Percentiles rank a stretch among this genome's conserved stretches.
Evolutionary conservation across 129 eudicot species (phyloP).

Genomic region (Heracleum sosnowskyi): DNA sequence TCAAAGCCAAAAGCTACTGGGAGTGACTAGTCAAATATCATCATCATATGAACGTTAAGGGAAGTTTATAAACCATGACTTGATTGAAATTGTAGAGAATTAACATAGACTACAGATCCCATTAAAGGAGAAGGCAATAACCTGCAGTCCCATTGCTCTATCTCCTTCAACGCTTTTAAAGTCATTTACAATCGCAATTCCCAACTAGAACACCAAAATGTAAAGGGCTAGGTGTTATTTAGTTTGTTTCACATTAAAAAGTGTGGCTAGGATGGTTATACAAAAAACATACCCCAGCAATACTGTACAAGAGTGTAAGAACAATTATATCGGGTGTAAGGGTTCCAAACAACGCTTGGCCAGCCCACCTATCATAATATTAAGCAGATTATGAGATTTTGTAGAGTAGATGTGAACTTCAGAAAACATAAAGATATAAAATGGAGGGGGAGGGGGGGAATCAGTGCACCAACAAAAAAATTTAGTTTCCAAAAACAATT

Average conservation of each 20-base stretch:
- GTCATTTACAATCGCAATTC: constrained; percentile 93
- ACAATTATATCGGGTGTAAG: constrained; percentile 80
- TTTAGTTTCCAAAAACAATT: background rate
- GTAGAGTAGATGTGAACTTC: background rate
- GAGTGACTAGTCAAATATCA: constrained; percentile 58
- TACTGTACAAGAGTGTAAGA: constrained; percentile 86
- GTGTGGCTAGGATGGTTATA: background rate
- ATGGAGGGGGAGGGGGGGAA: background rate
- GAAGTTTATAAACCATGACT: background rate
- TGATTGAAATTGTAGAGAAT: background rate
- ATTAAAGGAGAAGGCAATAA: constrained; percentile 13
- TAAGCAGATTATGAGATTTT: background rate
- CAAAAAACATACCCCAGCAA: constrained; percentile 72
- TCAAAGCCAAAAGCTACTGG: constrained; percentile 96
- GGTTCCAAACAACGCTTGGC: constrained; percentile 97
- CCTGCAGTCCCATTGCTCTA: constrained; percentile 85
- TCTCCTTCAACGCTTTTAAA: constrained; percentile 96
- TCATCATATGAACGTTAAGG: constrained; percentile 17
- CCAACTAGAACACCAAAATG: constrained; percentile 48
- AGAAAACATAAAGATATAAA: background rate
- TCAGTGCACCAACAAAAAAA: background rate
- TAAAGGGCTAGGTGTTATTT: background rate
- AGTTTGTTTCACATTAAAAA: constrained; percentile 3
- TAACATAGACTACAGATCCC: background rate
- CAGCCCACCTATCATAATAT: constrained; percentile 82